Base-by-base conservation (phyloP, 2,329 filamentous ascomycete genomes). In the Massarina eburnea region DNA sequence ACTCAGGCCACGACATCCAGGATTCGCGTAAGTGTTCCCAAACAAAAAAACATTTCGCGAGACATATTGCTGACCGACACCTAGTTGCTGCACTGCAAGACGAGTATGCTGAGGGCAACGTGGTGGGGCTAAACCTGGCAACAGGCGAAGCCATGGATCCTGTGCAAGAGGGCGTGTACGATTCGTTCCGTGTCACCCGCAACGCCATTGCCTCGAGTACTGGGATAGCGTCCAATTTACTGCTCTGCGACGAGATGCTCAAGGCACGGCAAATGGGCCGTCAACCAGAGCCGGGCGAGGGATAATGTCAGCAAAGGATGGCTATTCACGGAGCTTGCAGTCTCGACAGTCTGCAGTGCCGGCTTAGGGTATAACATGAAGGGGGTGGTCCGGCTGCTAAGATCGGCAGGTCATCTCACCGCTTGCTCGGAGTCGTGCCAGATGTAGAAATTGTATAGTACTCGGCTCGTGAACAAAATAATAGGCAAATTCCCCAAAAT, bases 61-160 rank as follows among this genome's bases (percentile, higher is more conserved):
- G 22, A 22, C 17, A 19, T 38, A 39, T 29, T 55, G 62, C 37
- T 68, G 38, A 35, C 41, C 29, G 20, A 18, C 35, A 43, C n/a
- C n/a, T 53, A 92, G 88, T 99, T 66, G 91, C 91, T 41, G 81
- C 81, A 32, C 77, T 99, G 46, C 89, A 95, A 68, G 91, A 96
- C 62, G 92, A 95, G 72, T 80, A 88, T 57, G 77, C 79, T 7
- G 88, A 96, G 26, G 92, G 92, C 46, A 89, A 94, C 59, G 73
- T 89, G 33, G 91, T 94, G 46, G 94, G 94, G 17, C 76, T 99
- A 54, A 88, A 97, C 68, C 78, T 99, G 45, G 80, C 85, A 39
- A 91, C 89, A 5, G 94, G 94, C 49, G 85, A 94, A 66, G 87
- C 92, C 2, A 97, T 97, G 91, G 94, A 97, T 66, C 94, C 94